Conservation (phyloP, 345 rosid species). For the Clausena lansium region DNA sequence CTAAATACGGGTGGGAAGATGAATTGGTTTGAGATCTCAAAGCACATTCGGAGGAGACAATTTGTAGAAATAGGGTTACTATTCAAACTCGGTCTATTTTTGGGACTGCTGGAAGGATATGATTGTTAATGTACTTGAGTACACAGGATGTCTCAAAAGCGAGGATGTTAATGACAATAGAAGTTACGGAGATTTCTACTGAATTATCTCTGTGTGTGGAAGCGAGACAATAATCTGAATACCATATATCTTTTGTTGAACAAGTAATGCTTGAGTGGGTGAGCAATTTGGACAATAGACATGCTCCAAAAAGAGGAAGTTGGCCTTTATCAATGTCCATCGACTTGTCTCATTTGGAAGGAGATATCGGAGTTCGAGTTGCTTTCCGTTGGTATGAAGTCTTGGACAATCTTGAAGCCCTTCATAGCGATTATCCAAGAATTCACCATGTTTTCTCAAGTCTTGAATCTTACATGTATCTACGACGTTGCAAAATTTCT, state of each 20-base stretch:
- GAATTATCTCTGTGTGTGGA: constrained; percentile 45
- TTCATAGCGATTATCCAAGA: constrained; percentile 13
- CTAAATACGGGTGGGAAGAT: constrained; percentile 30
- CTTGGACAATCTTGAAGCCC: constrained; percentile 28
- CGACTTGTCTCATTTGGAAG: constrained; percentile 33
- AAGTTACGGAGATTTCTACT: constrained; percentile 37
- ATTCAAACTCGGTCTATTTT: constrained; percentile 33
- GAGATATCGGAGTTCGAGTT: constrained; percentile 38
- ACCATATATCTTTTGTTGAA: constrained; percentile 32
- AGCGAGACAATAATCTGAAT: constrained; percentile 6
- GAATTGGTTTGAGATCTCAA: constrained; percentile 19
- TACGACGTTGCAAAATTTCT: constrained; percentile 39
- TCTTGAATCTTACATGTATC: constrained; percentile 23
- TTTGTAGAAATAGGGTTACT: constrained; percentile 16
- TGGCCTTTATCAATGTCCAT: constrained; percentile 16
- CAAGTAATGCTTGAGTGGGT: constrained; percentile 36
- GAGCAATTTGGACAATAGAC: constrained; percentile 20
- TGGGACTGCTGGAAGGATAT: constrained; percentile 50
- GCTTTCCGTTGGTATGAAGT: constrained; percentile 38
- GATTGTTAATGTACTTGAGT: constrained; percentile 23
- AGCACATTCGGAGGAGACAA: constrained; percentile 15
- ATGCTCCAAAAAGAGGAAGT: constrained; percentile 18
- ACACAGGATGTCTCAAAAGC: constrained; percentile 12
- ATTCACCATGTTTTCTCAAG: constrained; percentile 23
- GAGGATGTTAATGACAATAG: background rate